Percentiles rank a stretch among this genome's conserved stretches.
Evolutionary conservation across 2,329 filamentous ascomycete genomes (phyloP).

Genomic region (Zasmidium angulare): DNA sequence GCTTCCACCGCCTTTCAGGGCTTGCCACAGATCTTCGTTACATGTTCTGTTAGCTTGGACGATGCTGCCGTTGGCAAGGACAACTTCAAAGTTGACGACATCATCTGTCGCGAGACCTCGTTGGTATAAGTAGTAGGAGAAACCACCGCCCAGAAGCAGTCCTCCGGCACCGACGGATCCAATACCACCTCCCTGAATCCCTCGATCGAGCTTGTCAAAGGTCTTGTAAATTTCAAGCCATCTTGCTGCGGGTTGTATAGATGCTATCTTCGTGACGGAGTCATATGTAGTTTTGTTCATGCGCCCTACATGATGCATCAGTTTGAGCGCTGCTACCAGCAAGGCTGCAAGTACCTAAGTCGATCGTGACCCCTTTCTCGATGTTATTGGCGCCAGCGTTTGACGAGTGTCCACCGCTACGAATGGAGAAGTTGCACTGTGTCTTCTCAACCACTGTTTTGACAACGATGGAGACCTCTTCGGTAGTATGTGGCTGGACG

Average conservation of each 20-base stretch:
- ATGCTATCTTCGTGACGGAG: conserved; percentile 5
- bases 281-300: conserved; percentile 12
- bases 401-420: conserved; percentile 20
- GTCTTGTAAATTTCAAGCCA: conserved; percentile 45
- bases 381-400: conserved; percentile 18
- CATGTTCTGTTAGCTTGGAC: conserved; percentile 42
- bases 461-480: background rate
- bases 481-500: conserved; percentile 1
- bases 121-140: conserved; percentile 49
- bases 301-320: background rate
- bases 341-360: conserved; percentile 3
- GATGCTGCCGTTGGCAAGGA: conserved; percentile 36
- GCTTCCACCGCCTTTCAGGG: conserved; percentile 44
- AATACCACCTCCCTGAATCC: background rate
- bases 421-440: conserved; percentile 11
- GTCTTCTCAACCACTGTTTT: background rate
- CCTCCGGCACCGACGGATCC: conserved; percentile 6
- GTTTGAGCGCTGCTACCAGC: background rate
- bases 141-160: conserved; percentile 38
- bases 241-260: conserved; percentile 44
- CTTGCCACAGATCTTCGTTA: conserved; percentile 51
- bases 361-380: conserved; percentile 19
- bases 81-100: conserved; percentile 32
- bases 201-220: background rate
- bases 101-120: conserved; percentile 50